Evolutionary conservation across 176 grass and related monocot species (phyloP).

Genomic region (Hordeum vulgare): DNA sequence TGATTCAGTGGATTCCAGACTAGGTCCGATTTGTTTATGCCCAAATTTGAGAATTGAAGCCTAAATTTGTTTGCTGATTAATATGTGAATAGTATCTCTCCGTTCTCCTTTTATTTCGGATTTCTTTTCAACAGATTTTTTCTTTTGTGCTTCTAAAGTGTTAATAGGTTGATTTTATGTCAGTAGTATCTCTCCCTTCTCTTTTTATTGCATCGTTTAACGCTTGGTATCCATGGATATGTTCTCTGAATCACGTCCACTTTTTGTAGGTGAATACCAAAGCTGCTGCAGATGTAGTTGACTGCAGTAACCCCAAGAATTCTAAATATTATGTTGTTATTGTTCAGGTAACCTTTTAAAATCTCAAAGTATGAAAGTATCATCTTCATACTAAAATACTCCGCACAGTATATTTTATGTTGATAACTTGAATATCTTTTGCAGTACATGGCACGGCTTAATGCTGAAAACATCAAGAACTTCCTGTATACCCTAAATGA

Average conservation of each 20-base stretch:
- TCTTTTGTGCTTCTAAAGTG: not conserved
- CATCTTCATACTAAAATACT: slow-evolving; percentile 1
- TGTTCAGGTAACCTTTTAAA: slow-evolving; percentile 65
- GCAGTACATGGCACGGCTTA: slow-evolving; percentile 85
- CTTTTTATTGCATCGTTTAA: not conserved
- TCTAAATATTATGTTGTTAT: slow-evolving; percentile 97
- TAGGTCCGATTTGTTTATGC: not conserved
- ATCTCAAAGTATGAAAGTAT: not conserved
- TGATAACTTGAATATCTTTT: slow-evolving; percentile 32
- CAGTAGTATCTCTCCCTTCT: too few species aligned
- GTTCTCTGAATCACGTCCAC: not conserved
- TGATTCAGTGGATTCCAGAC: not conserved
- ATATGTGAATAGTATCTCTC: not conserved
- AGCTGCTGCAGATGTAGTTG: slow-evolving; percentile 54
- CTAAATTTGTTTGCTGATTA: not conserved
- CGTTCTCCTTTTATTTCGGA: not conserved
- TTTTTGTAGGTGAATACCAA: slow-evolving; percentile 75
- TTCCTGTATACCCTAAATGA: slow-evolving; percentile 76
- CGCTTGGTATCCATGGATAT: not conserved
- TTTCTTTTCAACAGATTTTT: not conserved
- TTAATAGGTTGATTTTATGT: not conserved
- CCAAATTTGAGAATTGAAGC: not conserved
- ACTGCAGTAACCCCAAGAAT: slow-evolving; percentile 86
- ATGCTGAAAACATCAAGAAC: slow-evolving; percentile 89
- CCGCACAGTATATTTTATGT: not conserved